Evolutionary conservation across 345 rosid genomes (phyloP).

Genomic region (Populus tremula): DNA sequence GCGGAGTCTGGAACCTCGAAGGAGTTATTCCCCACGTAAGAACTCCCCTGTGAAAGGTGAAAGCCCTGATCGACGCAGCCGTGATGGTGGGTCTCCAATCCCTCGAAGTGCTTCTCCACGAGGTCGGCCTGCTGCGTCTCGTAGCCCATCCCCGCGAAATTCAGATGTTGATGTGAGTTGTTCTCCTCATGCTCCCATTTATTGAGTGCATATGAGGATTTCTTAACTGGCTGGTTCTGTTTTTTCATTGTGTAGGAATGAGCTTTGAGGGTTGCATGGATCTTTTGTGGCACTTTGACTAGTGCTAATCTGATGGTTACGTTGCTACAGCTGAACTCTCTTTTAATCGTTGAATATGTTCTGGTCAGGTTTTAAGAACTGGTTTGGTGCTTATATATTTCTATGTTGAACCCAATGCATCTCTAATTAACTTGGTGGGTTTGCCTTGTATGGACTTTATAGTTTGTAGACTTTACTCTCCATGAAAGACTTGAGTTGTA

Average conservation of each 20-base stretch:
- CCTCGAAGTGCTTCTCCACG: constrained; percentile 37
- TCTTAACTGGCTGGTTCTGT: constrained; percentile 11
- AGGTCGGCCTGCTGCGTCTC: constrained; percentile 36
- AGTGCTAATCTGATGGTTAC: constrained; percentile 27
- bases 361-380: constrained; percentile 25
- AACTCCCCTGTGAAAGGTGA: constrained; percentile 29
- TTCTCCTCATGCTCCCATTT: not conserved
- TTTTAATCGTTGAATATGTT: constrained; percentile 23
- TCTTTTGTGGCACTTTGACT: constrained; percentile 8
- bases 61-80: constrained; percentile 37
- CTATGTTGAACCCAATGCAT: constrained; percentile 28
- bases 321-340: constrained; percentile 23
- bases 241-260: constrained; percentile 48
- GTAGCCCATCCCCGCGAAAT: constrained; percentile 30
- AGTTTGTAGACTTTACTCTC: constrained; percentile 13
- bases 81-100: constrained; percentile 29
- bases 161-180: constrained; percentile 31
- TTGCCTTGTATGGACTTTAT: constrained; percentile 15
- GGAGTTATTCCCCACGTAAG: constrained; percentile 40
- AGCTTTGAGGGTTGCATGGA: constrained; percentile 19
- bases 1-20: constrained; percentile 36
- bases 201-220: not conserved
- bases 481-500: constrained; percentile 15
- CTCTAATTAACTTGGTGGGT: constrained; percentile 2
- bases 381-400: constrained; percentile 33